phyloP scores from a whole-genome alignment of 2,329 filamentous ascomycete species.

The Fusarium penzigii region DNA sequence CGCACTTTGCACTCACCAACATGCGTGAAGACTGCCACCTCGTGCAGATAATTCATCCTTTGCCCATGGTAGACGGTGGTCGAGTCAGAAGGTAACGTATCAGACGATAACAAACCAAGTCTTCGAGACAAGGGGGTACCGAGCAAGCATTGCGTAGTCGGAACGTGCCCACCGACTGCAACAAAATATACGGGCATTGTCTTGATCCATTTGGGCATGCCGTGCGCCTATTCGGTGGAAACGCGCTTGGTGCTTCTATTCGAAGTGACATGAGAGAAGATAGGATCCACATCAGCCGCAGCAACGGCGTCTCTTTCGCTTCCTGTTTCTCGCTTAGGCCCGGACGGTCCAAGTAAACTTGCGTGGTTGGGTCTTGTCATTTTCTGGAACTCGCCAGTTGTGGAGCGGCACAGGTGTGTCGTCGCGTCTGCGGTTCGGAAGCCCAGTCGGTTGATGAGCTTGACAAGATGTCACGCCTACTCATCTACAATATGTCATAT shows the following conservation, averaged over 20 bases:
- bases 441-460: not conserved
- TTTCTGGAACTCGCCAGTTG: constrained; percentile 10
- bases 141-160: not conserved
- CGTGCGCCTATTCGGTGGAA: not conserved
- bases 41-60: not conserved
- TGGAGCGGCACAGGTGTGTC: not conserved
- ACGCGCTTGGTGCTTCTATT: constrained; percentile 19
- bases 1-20: not conserved
- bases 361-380: not conserved
- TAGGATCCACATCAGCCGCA: constrained; percentile 19
- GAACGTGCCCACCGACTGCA: too few relatives aligned
- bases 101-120: not conserved
- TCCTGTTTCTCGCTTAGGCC: constrained; percentile 5
- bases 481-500: not conserved
- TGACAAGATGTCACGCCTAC: not conserved
- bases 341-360: not conserved
- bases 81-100: not conserved
- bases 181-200: too few relatives aligned
- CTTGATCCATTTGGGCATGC: not conserved
- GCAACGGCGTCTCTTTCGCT: constrained; percentile 12
- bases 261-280: constrained; percentile 8
- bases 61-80: not conserved
- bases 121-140: not conserved
- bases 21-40: not conserved
- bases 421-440: not conserved